Evolutionary conservation across 83 land plant species (phyloP).

Genomic region (Picea abies): DNA sequence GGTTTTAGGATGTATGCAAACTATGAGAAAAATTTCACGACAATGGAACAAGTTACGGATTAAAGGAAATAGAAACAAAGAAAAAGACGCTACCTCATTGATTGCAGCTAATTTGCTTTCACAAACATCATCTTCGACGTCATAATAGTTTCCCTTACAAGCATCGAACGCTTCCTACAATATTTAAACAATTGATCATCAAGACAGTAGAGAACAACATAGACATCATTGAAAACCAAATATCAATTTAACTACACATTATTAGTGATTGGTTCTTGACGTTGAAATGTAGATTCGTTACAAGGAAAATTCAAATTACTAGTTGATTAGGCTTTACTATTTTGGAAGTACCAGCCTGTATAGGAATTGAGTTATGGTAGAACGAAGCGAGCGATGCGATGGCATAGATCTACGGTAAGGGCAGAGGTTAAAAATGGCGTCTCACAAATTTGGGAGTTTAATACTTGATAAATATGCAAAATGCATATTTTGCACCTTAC

Average conservation of each 20-base stretch:
- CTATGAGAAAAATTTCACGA: no score
- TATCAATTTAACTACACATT: not conserved
- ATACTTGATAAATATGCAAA: not conserved
- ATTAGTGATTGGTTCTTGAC: not conserved
- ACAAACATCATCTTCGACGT: slow-evolving; percentile 47
- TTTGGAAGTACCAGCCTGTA: not conserved
- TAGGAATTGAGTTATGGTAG: not conserved
- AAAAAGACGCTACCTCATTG: slow-evolving; percentile 42
- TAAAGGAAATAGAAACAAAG: not conserved
- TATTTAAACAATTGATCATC: slow-evolving; percentile 13
- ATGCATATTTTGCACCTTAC: not conserved
- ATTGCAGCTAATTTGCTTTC: slow-evolving; percentile 39
- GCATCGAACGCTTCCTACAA: slow-evolving; percentile 54
- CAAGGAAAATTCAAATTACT: not conserved
- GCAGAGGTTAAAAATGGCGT: not conserved
- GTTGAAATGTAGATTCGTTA: not conserved
- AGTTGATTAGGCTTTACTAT: not conserved
- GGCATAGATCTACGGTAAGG: no score
- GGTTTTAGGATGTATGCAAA: not conserved
- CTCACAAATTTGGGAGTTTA: no score
- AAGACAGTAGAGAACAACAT: not conserved
- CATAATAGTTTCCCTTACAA: slow-evolving; percentile 76
- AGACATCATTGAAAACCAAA: not conserved
- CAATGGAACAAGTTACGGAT: not conserved
- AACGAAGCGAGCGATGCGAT: not conserved